Evolutionary conservation across 2,329 filamentous ascomycete species (phyloP).

Genomic region (Neofusicoccum parvum): DNA sequence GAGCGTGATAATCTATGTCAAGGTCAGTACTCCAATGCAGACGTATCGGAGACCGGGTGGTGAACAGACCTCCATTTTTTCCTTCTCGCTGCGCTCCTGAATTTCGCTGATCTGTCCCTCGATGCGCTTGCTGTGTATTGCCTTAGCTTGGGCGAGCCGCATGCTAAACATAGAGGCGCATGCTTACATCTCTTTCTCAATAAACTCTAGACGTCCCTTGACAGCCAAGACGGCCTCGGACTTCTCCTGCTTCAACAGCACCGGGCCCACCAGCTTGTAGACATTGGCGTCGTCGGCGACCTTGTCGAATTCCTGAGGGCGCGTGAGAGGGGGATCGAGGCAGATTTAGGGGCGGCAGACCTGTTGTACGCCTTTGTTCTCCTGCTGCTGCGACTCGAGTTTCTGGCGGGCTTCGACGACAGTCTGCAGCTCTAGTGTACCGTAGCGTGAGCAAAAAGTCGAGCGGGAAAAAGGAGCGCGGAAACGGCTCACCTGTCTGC

Average conservation of each 20-base stretch:
- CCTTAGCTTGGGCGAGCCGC: constrained; percentile 7
- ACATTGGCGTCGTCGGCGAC: constrained; percentile 83
- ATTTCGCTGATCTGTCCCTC: constrained; percentile 67
- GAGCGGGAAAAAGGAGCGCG: not conserved
- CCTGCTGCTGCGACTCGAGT: constrained; percentile 90
- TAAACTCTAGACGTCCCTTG: constrained; percentile 87
- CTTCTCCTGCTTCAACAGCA: constrained; percentile 92
- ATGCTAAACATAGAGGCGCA: constrained; percentile 14
- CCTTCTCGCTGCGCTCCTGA: constrained; percentile 65
- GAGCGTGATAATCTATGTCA: constrained; percentile 16
- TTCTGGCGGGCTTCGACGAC: constrained; percentile 81
- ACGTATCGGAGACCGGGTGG: too few species aligned
- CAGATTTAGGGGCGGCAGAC: constrained; percentile 45
- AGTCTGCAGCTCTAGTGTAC: constrained; percentile 70
- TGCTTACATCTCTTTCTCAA: constrained; percentile 85
- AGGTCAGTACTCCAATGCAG: not conserved
- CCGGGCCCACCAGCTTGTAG: constrained; percentile 93
- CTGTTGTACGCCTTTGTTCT: constrained; percentile 86
- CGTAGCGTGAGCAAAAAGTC: not conserved
- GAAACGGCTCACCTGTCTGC: constrained; percentile 67
- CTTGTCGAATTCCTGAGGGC: constrained; percentile 73
- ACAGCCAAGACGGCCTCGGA: constrained; percentile 88
- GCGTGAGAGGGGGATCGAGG: not conserved
- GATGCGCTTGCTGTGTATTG: constrained; percentile 59
- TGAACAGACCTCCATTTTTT: constrained; percentile 61